Percentiles rank a stretch among this genome's conserved stretches.
Conservation (phyloP, 257 asterid species). For the Gentiana straminea region DNA sequence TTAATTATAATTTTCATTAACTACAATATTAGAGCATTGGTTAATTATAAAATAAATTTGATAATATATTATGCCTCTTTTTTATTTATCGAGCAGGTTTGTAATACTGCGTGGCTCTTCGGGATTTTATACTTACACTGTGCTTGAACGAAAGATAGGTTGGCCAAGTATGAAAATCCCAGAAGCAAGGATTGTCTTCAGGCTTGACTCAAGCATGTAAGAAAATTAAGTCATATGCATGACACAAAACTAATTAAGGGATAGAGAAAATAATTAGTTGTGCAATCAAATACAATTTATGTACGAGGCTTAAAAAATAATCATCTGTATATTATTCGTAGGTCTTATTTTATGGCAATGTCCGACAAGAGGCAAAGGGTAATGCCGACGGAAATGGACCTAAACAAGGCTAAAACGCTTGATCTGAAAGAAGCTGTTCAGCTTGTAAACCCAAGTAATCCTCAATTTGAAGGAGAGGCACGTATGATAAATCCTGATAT, state of each 20-base stretch:
- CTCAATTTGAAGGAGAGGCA: conserved; percentile 17
- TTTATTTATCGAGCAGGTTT: conserved; percentile 18
- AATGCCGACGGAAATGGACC: conserved; percentile 49
- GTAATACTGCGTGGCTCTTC: conserved; percentile 32
- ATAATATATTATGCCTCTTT: too few relatives aligned
- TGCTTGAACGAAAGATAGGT: conserved; percentile 29
- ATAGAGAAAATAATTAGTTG: too few relatives aligned
- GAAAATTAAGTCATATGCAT: neutral
- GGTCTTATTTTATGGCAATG: conserved; percentile 56
- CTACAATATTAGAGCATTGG: too few relatives aligned
- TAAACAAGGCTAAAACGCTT: conserved; percentile 27
- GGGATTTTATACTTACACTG: conserved; percentile 41
- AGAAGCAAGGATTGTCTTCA: conserved; percentile 36
- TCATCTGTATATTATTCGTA: conserved; percentile 7
- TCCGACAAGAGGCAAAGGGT: conserved; percentile 49
- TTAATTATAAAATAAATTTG: too few relatives aligned
- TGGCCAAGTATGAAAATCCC: conserved; percentile 32
- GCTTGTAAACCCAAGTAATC: conserved; percentile 15
- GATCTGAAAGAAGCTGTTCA: conserved; percentile 54
- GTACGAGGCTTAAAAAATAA: too few relatives aligned
- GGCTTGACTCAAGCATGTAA: conserved; percentile 32
- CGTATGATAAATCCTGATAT: too few relatives aligned
- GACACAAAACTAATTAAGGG: too few relatives aligned
- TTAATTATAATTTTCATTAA: neutral
- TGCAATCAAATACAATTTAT: too few relatives aligned